Evolutionary conservation across 352 stramenopile genomes (phyloP).

Genomic region (Globisporangium spiculum): DNA sequence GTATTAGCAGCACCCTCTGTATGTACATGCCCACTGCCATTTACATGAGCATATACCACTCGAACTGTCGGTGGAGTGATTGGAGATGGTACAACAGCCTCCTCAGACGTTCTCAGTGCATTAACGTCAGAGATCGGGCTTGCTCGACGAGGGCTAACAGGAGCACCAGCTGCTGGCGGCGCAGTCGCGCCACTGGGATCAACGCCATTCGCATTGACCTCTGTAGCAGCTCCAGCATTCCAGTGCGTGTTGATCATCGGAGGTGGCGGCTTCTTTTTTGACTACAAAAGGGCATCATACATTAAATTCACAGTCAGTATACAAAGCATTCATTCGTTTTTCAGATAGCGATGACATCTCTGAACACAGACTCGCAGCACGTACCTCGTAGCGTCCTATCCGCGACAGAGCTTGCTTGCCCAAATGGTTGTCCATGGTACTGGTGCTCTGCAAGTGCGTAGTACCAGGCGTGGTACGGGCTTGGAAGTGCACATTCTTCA

Average conservation of each 20-base stretch:
- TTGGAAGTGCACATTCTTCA: not conserved
- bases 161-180: not conserved
- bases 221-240: not conserved
- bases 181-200: not conserved
- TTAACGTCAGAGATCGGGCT: not conserved
- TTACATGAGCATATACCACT: not conserved
- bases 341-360: not conserved
- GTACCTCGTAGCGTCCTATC: slow-evolving; percentile 14
- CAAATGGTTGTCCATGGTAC: not conserved
- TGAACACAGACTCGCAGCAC: not conserved
- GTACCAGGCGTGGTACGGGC: not conserved
- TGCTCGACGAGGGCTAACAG: not conserved
- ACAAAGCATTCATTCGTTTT: not conserved
- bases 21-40: not conserved
- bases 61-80: not conserved
- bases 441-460: not conserved
- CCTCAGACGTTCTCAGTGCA: not conserved
- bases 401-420: not conserved
- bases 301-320: not conserved
- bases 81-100: too few species aligned
- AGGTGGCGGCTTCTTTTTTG: slow-evolving; percentile 12
- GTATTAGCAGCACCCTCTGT: slow-evolving; percentile 14
- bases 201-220: not conserved
- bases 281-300: not conserved
- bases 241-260: slow-evolving; percentile 15